Base-by-base conservation (phyloP, 176 grass and related monocot species). In the Cymbopogon citratus region DNA sequence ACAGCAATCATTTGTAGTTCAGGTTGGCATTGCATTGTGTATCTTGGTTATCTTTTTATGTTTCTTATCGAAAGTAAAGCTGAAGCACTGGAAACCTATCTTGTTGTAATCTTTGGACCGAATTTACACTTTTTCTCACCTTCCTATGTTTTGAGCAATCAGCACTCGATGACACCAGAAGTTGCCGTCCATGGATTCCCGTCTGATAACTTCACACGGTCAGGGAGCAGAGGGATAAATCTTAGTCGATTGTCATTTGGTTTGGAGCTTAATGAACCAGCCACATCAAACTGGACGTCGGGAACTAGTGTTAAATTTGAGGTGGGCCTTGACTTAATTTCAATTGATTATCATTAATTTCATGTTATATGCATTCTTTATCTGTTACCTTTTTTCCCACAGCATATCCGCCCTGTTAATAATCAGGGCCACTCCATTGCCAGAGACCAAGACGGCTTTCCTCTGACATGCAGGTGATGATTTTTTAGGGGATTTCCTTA, bases 91-190 rank as follows among this genome's bases (percentile, higher is more conserved):
- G 10, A 27, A 77, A 60, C 25, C 64, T 7, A 57, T 21, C 6
- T 34, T 46, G 71, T 46, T 61, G 25, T 75, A 28, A 13, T 72
- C 59, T 73, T 77, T 23, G 46, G 74, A 67, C 21, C 14, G 9
- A 63, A 7, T 73, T 36, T 83, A 52, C 43, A 44, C 21, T 41
- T 54, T n/a, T 82, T 81, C 80, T 91, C 49, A 69, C 49, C 35
- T 83, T 24, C 67, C 11, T 56, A n/a, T 76, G 75, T 11, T 87
- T 91, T 79, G 78, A 84, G 60, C 44, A 85, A 93, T 63, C 82
- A 98, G 96, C 92, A 95, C 69, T 93, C 96, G 51, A 65, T 98
- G 82, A 86, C 90, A 87, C 96, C 96, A 13, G 96, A 98, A 84
- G 82, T 93, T 80, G 92, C 92, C 10, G 96, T 98, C 62, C 90